Percentiles rank a stretch among this genome's conserved stretches.
These are phyloP conservation scores for Eucalyptus cloeziana DNA, from an alignment of 345 rosid species.

Conservation along the genomic window DNA sequence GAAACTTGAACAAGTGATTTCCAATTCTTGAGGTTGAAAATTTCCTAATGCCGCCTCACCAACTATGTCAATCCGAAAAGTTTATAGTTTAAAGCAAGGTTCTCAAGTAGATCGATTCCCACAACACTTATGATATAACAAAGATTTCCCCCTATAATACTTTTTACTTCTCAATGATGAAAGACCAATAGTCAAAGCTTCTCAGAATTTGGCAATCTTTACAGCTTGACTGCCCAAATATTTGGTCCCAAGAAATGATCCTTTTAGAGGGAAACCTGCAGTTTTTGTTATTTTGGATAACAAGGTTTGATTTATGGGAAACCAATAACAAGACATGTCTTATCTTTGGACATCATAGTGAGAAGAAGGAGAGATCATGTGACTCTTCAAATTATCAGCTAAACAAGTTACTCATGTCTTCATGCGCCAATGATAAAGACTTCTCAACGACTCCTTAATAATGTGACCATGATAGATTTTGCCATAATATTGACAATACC, in stretches of 20 bases:
- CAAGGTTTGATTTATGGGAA: background rate
- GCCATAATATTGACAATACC: background rate
- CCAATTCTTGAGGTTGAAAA: background rate
- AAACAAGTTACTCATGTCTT: background rate
- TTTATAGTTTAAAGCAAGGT: background rate
- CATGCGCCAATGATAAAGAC: background rate
- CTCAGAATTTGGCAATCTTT: background rate
- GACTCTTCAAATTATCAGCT: background rate
- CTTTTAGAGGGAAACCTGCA: background rate
- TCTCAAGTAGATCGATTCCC: background rate
- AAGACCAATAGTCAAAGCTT: background rate
- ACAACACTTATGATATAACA: background rate
- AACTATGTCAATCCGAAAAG: background rate
- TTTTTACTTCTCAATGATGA: background rate
- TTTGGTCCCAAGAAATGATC: background rate
- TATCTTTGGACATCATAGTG: background rate
- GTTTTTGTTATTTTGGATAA: background rate
- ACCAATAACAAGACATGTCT: background rate
- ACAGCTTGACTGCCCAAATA: background rate
- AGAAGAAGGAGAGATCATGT: background rate
- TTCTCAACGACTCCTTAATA: background rate
- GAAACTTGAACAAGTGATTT: background rate
- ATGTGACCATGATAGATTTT: background rate
- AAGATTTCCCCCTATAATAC: background rate
- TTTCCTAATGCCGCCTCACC: fast-evolving